These are phyloP conservation scores for Zygosaccharomyces bisporus DNA, from an alignment of 805 yeast species.

Conservation along the genomic window DNA sequence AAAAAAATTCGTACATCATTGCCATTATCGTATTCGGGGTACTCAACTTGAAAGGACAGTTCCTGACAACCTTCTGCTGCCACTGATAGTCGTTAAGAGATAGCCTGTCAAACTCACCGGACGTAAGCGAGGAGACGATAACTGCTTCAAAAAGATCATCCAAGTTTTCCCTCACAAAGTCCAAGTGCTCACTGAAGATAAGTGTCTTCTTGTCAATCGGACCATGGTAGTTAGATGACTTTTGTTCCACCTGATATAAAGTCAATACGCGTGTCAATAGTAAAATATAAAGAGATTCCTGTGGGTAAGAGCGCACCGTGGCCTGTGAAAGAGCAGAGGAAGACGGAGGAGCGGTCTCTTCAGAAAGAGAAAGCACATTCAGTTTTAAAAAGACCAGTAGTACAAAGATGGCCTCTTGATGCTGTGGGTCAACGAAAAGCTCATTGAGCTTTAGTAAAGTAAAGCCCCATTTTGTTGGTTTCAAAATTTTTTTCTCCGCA, in stretches of 20 bases:
- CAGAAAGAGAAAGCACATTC: slow-evolving; percentile 39
- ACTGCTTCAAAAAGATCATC: slow-evolving; percentile 54
- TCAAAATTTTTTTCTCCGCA: slow-evolving; percentile 35
- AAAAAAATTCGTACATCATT: slow-evolving; percentile 36
- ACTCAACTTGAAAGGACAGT: slow-evolving; percentile 57
- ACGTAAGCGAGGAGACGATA: slow-evolving; percentile 48
- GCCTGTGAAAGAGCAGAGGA: slow-evolving; percentile 35
- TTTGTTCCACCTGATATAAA: slow-evolving; percentile 46
- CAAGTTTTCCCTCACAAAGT: slow-evolving; percentile 47
- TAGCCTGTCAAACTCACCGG: slow-evolving; percentile 56
- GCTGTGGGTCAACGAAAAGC: slow-evolving; percentile 32
- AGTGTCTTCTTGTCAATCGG: slow-evolving; percentile 66
- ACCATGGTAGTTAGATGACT: slow-evolving; percentile 57
- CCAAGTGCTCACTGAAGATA: slow-evolving; percentile 61
- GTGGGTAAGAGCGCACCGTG: slow-evolving; percentile 41
- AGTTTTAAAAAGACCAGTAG: slow-evolving; percentile 46
- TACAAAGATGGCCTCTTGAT: slow-evolving; percentile 43
- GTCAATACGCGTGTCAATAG: slow-evolving; percentile 49
- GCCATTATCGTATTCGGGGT: slow-evolving; percentile 61
- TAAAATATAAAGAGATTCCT: slow-evolving; percentile 37
- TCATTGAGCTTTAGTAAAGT: slow-evolving; percentile 38
- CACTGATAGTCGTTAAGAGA: slow-evolving; percentile 49
- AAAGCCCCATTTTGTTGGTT: slow-evolving; percentile 51
- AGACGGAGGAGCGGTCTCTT: slow-evolving; percentile 34
- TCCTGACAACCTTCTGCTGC: slow-evolving; percentile 47